Percentiles rank a stretch among this genome's conserved stretches.
These are phyloP conservation scores for Forsythia suspensa DNA, from an alignment of 257 asterid species.

Conservation along the genomic window DNA sequence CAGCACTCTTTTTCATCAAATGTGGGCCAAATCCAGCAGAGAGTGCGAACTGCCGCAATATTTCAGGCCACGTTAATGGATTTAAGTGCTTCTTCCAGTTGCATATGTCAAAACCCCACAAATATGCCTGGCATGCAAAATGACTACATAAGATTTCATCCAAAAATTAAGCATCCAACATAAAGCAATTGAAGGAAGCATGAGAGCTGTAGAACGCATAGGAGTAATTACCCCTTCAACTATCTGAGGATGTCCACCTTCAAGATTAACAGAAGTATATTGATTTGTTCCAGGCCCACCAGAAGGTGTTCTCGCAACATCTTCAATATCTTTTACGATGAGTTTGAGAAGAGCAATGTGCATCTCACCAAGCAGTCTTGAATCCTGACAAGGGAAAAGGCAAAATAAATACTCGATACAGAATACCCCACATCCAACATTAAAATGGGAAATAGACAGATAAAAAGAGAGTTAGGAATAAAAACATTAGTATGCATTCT, in stretches of 20 bases:
- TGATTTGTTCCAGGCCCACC: conserved; percentile 99
- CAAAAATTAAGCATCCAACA: conserved; percentile 8
- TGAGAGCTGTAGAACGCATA: background rate
- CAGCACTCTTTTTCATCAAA: conserved; percentile 70
- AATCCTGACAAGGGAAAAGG: conserved; percentile 55
- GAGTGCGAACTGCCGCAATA: conserved; percentile 85
- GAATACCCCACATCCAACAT: background rate
- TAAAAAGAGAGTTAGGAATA: background rate
- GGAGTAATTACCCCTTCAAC: conserved; percentile 88
- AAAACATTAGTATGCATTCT: background rate
- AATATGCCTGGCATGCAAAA: conserved; percentile 63
- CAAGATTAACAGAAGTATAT: conserved; percentile 88
- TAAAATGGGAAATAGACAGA: background rate
- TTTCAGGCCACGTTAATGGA: conserved; percentile 92
- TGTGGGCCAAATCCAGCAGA: conserved; percentile 97
- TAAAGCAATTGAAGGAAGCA: background rate
- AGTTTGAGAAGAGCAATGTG: conserved; percentile 75
- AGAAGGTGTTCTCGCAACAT: conserved; percentile 87
- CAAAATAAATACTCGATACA: conserved; percentile 12
- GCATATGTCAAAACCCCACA: conserved; percentile 96
- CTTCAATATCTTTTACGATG: conserved; percentile 92
- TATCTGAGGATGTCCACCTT: conserved; percentile 98
- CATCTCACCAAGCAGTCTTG: conserved; percentile 88
- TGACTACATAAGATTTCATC: conserved; percentile 6
- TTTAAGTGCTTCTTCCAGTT: conserved; percentile 90